Base-by-base conservation (phyloP, 176 grass and related monocot species). In the Dactylis glomerata region DNA sequence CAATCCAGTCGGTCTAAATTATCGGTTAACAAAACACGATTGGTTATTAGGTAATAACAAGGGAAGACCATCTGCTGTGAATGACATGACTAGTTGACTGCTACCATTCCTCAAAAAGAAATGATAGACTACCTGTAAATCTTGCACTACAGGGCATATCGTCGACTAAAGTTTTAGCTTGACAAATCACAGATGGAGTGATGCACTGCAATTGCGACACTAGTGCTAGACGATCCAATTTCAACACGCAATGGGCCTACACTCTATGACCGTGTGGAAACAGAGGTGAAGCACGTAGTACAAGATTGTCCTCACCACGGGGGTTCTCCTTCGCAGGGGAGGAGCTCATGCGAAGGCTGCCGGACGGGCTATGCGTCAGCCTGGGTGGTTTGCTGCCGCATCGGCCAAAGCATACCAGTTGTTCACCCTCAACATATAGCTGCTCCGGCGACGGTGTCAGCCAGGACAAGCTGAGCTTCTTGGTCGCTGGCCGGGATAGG, bases 351-450 rank as follows among this genome's bases (percentile, higher is more conserved):
- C 13, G 56, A 23, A 79, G 56, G 76, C 24, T 63, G 56, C 38
- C 56, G 0, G 9, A 79, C 9, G 76, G 76, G 37, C 56, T 79
- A 7, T 63, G 76, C 76, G 9, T 10, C 5, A 16, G 56, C 16
- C 56, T 79, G 37, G 76, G 76, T 79, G 37, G 76, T 55, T 40
- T 79, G 76, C 56, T 79, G 76, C 38, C 56, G 56, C 37, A 63
- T 79, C 38, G 56, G 63, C 37, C 1, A 63, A 1, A 1, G 8
- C 23, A 38, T 30, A 1, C 23, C 58, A 56, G 9, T 55, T 37
- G 76, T 79, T 79, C 37, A 30, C 37, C 56, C 16, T 63, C 0
- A 79, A 45, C 55, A 3, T 78, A 15, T 78, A 23, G 23, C 55
- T n/a, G 36, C 36, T 1, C 36, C 54, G 36, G 23, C 20, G 33